Evolutionary conservation across 768 basidiomycete genomes (phyloP), one percentile per base, ranked within the genome.

Genomic region (Sutorius australiensis): DNA sequence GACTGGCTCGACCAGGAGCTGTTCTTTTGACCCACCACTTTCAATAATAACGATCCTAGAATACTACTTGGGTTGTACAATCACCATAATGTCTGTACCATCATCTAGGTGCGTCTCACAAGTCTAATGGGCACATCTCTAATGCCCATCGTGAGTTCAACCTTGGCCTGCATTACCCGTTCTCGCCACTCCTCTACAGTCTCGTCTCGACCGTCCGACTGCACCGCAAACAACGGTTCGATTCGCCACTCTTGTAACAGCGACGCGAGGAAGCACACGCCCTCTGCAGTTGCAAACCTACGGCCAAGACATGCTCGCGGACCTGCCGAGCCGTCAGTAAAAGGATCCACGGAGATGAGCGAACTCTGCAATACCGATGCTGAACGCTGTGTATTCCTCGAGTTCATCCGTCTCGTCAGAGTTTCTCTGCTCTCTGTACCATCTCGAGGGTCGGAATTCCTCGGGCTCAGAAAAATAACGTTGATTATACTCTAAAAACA

Each of bases 221-320:
- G 44, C 38, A 31, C 46, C 19, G 57, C 45, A 27, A 82, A 61
- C n/a, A 74, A 48, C 1, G 80, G 79, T 46, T 78, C 75, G 11
- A 84, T 61, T 28, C 66, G 72, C 77, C 77, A 84, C 41, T 83
- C 82, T 16, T 78, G 71, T 19, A 83, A 63, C 8, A 83, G 59
- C 59, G 73, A 65, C 1, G 79, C 73, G 17, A 84, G 71, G 69
- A 84, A 80, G 45, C 73, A 75, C 16, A 83, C 74, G 2, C 74
- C 71, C 59, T 84, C 81, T 0, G 71, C 74, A 1, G 73, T 71
- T 3, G 82, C 79, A 57, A 85, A 84, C 54, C 75, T 80, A 28
- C 79, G 69, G 5, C 82, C 83, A 12, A 82, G 66, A 55, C 83
- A 85, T 14, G 64, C 59, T 14, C 81, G 75, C 30, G 80, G 79